Evolutionary conservation across 371 early-diverging fungal species (phyloP).

Genomic region (Mucor sp.): DNA sequence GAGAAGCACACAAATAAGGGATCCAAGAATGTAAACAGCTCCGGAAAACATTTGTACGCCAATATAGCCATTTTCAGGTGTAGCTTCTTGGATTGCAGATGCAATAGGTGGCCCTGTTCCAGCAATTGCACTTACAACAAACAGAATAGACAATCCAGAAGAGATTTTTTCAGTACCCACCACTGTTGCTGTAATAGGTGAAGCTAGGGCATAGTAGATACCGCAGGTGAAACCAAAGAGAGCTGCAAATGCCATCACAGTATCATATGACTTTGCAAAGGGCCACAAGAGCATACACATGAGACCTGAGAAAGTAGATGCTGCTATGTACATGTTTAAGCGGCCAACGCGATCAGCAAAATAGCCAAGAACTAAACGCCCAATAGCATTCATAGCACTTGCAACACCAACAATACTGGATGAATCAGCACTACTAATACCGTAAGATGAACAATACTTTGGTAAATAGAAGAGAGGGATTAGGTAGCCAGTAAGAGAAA

Average conservation of each 20-base stretch:
- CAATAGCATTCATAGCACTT: conserved; percentile 54
- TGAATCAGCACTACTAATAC: conserved; percentile 19
- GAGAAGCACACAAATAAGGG: conserved; percentile 19
- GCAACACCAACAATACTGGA: conserved; percentile 33
- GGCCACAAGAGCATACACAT: conserved; percentile 58
- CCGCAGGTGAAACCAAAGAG: conserved; percentile 49
- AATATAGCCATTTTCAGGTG: conserved; percentile 28
- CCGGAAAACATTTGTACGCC: conserved; percentile 50
- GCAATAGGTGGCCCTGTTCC: conserved; percentile 37
- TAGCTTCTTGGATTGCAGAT: conserved; percentile 33
- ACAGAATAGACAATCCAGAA: conserved; percentile 57
- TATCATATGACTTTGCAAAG: conserved; percentile 50
- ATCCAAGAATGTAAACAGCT: conserved; percentile 34
- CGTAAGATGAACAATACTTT: conserved; percentile 31
- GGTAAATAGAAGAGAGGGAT: conserved; percentile 39
- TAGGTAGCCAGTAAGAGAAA: conserved; percentile 38
- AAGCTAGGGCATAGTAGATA: conserved; percentile 43
- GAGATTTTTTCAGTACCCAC: conserved; percentile 55
- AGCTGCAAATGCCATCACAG: conserved; percentile 50
- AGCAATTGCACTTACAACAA: conserved; percentile 42
- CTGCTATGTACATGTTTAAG: conserved; percentile 38
- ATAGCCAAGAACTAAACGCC: conserved; percentile 67
- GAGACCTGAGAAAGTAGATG: conserved; percentile 34
- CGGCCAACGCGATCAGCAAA: conserved; percentile 66
- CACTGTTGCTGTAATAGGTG: conserved; percentile 57